Evolutionary conservation across 495 filamentous ascomycete species (phyloP), one percentile per base, ranked within the genome.

Genomic region (Neurospora sp.): DNA sequence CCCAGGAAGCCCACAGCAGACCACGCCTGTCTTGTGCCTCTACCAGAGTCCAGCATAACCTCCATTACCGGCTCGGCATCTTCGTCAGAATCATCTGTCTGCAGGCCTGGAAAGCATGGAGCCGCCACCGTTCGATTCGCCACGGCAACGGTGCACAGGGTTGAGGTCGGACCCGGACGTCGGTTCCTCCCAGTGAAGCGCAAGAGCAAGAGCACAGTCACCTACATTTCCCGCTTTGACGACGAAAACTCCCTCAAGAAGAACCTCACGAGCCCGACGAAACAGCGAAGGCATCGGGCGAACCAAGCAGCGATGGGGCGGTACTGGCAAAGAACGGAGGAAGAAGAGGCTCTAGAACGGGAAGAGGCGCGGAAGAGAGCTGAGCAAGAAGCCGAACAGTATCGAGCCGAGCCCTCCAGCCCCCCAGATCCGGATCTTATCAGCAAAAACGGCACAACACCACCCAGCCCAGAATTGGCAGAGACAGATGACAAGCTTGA

Each of bases 291-390:
- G 9, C 79, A 81, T 45, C 76, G 79, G 65, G 77, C 79, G 72
- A 81, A 81, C 72, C 79, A 81, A 69, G 73, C 72, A 37, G 79
- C 79, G 39, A 81, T 81, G 79, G 77, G 76, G 6, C 69, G 78
- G 40, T 81, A 81, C 68, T 81, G 79, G 79, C 71, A 76, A 14
- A 74, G 78, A 5, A 81, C 79, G 3, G 79, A 81, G 69, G 78
- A 81, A 69, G 79, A 81, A 31, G 79, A 81, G 70, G 77, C 78
- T 6, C 70, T 72, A 68, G 75, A 74, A 74, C 65, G 79, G n/a
- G 75, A 72, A 2, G 79, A 81, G 40, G 76, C 76, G 22, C 78
- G 74, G 40, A 39, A 74, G 22, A 73, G 74, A 40, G 79, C 79
- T 6, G 74, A 70, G 16, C 76, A 79, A 70, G 79, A 81, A 71